These are phyloP conservation scores for Hyphopichia burtonii DNA, from an alignment of 1,139 yeast species.

Conservation along the genomic window DNA sequence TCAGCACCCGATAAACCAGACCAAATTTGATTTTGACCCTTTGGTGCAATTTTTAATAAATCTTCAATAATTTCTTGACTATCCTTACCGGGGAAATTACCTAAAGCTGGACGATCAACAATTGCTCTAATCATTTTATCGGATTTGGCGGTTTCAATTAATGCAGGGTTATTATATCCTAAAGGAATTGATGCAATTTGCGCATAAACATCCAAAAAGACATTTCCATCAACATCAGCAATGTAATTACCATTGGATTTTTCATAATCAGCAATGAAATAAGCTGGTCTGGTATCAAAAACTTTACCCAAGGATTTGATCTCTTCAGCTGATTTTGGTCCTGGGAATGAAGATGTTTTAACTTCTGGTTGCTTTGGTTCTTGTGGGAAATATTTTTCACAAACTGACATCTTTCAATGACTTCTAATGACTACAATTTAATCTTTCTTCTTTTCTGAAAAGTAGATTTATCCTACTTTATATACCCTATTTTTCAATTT, in stretches of 20 bases:
- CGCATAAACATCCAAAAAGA: slow-evolving; percentile 66
- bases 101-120: slow-evolving; percentile 75
- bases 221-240: slow-evolving; percentile 70
- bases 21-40: slow-evolving; percentile 68
- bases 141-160: slow-evolving; percentile 59
- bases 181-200: slow-evolving; percentile 78
- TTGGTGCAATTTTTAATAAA: slow-evolving; percentile 65
- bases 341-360: slow-evolving; percentile 54
- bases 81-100: slow-evolving; percentile 71
- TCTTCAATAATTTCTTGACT: slow-evolving; percentile 56
- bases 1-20: slow-evolving; percentile 80
- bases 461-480: not conserved
- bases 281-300: slow-evolving; percentile 65
- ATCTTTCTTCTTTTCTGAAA: not conserved
- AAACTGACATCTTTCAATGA: slow-evolving; percentile 34
- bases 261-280: slow-evolving; percentile 67
- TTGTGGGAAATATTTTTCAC: slow-evolving; percentile 58
- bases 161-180: slow-evolving; percentile 77
- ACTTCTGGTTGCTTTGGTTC: slow-evolving; percentile 66
- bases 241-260: slow-evolving; percentile 72
- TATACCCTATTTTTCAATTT: too few species aligned
- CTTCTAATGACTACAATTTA: not conserved
- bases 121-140: slow-evolving; percentile 66
- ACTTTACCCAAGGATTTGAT: slow-evolving; percentile 50
- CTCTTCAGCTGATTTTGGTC: slow-evolving; percentile 54